Evolutionary conservation across 176 grass and related monocot genomes (phyloP), one percentile per base, ranked within the genome.

Genomic region (Leersia perrieri): DNA sequence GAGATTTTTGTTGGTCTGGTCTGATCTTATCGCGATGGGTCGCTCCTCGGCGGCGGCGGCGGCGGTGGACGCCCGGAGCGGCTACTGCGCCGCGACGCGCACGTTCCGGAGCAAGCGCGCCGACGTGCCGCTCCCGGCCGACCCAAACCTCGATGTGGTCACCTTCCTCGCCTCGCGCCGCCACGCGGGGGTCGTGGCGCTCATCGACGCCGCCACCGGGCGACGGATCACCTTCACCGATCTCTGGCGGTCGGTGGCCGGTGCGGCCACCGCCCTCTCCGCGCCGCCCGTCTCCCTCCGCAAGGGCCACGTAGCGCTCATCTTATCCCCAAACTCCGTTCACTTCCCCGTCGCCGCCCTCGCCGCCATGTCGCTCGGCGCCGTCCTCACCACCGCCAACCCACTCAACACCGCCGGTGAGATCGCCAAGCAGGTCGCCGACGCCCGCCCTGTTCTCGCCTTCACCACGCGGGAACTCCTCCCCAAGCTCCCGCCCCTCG

Each of bases 301-400:
- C 79, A 97, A 94, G 88, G 87, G 89, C 63, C 72, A 85, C 16
- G 92, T 92, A 5, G 89, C 83, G 78, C 94, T 97, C 76, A 86
- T 97, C 73, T 84, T 94, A 80, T 97, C 94, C 70, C 89, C 94
- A 5, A 97, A 97, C 42, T 97, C 94, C 47, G 49, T 92, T 76
- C 87, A 89, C 80, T 97, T 97, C 83, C 94, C 94, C 51, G 85
- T 97, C 12, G 89, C 93, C 72, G 86, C 94, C 20, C 94, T 97
- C 33, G 94, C 89, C 0, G 85, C 85, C 69, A 97, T 97, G 94
- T 94, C 92, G 30, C 76, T 97, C 23, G 94, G 94, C 31, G 92
- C 65, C 63, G 92, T 97, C 15, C 61, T 97, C 75, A 97, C 94
- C 83, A 97, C 94, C 36, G 76, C 91, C 42, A 97, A 97, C 80